Conservation (phyloP, 2,329 filamentous ascomycete species). For the Cladosporium sp. region DNA sequence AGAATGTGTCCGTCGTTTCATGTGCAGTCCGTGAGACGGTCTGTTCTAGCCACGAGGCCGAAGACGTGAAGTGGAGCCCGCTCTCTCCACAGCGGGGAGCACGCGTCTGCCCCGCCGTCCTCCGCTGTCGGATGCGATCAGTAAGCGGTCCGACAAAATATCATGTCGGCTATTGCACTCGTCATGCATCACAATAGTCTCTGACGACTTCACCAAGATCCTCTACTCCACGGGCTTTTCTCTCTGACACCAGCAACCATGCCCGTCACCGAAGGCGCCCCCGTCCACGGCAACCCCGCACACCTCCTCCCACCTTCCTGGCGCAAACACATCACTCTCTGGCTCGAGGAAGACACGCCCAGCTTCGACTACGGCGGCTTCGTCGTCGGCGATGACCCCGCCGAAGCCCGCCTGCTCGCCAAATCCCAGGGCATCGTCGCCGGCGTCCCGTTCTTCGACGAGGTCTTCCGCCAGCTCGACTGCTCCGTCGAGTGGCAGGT, state of each 20-base stretch:
- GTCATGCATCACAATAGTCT: no score
- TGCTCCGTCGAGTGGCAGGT: constrained; percentile 87
- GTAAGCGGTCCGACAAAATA: no score
- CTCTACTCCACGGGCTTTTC: neutral
- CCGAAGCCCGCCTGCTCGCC: constrained; percentile 48
- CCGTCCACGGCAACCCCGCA: constrained; percentile 52
- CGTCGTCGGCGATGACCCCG: constrained; percentile 69
- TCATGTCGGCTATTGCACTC: no score
- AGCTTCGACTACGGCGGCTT: constrained; percentile 97
- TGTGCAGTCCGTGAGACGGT: no score
- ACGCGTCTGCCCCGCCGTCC: no score
- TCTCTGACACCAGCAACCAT: constrained; percentile 15
- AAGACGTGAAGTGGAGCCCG: no score
- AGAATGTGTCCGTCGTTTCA: no score
- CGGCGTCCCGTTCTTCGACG: constrained; percentile 89
- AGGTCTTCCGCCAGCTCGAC: constrained; percentile 82
- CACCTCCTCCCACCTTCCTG: constrained; percentile 80
- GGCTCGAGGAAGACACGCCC: constrained; percentile 94
- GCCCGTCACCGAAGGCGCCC: constrained; percentile 46
- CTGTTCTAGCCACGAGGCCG: no score
- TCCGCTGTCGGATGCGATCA: no score
- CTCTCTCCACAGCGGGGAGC: no score
- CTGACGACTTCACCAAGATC: no score
- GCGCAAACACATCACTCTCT: constrained; percentile 71
- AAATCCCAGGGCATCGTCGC: constrained; percentile 72